These are phyloP conservation scores for Onygenales sp. DNA, from an alignment of 2,329 filamentous ascomycete species.

Conservation along the genomic window DNA sequence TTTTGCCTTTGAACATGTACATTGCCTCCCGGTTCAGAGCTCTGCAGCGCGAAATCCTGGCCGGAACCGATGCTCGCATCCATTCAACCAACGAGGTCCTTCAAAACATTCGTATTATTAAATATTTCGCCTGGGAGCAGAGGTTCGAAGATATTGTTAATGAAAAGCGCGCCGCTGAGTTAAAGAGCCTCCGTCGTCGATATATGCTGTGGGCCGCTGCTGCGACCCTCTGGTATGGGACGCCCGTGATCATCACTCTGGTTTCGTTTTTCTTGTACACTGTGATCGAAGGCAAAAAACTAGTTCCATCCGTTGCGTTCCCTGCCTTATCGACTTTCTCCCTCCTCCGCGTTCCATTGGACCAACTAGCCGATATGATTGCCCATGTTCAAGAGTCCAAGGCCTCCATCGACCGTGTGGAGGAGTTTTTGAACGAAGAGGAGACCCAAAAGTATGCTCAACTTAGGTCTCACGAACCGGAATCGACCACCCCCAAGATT, in stretches of 20 bases:
- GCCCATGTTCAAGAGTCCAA: slow-evolving; percentile 96
- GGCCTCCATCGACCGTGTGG: slow-evolving; percentile 92
- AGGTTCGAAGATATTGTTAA: slow-evolving; percentile 79
- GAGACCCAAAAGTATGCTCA: slow-evolving; percentile 95
- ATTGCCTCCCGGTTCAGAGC: slow-evolving; percentile 78
- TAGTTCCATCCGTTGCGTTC: slow-evolving; percentile 89
- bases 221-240: slow-evolving; percentile 92
- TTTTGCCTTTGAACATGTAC: slow-evolving; percentile 81
- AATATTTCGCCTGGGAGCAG: slow-evolving; percentile 97
- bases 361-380: slow-evolving; percentile 97
- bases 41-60: slow-evolving; percentile 84
- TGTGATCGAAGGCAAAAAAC: slow-evolving; percentile 73
- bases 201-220: slow-evolving; percentile 89
- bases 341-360: slow-evolving; percentile 81
- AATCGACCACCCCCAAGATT: slow-evolving; percentile 63
- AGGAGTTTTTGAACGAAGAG: slow-evolving; percentile 84
- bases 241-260: slow-evolving; percentile 91
- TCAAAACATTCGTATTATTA: slow-evolving; percentile 97
- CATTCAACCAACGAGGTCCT: slow-evolving; percentile 94
- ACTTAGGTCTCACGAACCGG: slow-evolving; percentile 57
- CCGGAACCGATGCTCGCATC: slow-evolving; percentile 89
- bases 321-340: slow-evolving; percentile 94
- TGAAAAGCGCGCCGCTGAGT: slow-evolving; percentile 72
- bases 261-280: slow-evolving; percentile 94
- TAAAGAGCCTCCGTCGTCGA: slow-evolving; percentile 66